Conservation (phyloP, 192 early-diverging fungal genomes). For the Dispira parvispora region DNA sequence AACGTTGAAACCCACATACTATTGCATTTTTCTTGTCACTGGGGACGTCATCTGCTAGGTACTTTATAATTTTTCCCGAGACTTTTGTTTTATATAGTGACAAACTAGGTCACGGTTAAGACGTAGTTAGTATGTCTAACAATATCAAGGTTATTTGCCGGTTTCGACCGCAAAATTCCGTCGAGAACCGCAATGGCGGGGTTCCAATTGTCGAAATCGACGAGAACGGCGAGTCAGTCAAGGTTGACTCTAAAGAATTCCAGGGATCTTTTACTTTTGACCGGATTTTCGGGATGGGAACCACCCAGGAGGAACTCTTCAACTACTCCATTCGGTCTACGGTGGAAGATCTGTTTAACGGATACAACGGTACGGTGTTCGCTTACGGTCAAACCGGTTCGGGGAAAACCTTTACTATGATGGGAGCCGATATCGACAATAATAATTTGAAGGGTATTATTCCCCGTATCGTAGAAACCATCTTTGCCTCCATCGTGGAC, state of each 20-base stretch:
- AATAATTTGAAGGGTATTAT: constrained; percentile 85
- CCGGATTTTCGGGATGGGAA: constrained; percentile 69
- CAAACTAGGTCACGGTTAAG: no score
- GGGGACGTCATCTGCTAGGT: no score
- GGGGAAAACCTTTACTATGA: constrained; percentile 96
- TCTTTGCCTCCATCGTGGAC: constrained; percentile 81
- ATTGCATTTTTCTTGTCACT: no score
- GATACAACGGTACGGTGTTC: constrained; percentile 99
- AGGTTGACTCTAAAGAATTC: constrained; percentile 29
- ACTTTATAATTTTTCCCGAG: no score
- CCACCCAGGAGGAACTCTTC: constrained; percentile 74
- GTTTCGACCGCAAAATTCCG: constrained; percentile 86
- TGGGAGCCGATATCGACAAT: constrained; percentile 91
- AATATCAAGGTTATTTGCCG: constrained; percentile 96
- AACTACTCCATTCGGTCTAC: constrained; percentile 81
- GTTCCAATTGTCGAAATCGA: constrained; percentile 68
- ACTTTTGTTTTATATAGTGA: no score
- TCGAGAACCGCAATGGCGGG: constrained; percentile 83
- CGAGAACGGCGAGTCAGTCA: constrained; percentile 50
- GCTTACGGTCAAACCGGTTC: constrained; percentile 98
- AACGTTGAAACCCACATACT: no score
- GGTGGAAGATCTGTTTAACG: constrained; percentile 85
- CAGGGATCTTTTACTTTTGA: constrained; percentile 79
- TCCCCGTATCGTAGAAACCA: constrained; percentile 89
- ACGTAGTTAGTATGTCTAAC: constrained; percentile 35